Evolutionary conservation across 2,329 filamentous ascomycete species (phyloP).

Genomic region (Verticillium isaacii): DNA sequence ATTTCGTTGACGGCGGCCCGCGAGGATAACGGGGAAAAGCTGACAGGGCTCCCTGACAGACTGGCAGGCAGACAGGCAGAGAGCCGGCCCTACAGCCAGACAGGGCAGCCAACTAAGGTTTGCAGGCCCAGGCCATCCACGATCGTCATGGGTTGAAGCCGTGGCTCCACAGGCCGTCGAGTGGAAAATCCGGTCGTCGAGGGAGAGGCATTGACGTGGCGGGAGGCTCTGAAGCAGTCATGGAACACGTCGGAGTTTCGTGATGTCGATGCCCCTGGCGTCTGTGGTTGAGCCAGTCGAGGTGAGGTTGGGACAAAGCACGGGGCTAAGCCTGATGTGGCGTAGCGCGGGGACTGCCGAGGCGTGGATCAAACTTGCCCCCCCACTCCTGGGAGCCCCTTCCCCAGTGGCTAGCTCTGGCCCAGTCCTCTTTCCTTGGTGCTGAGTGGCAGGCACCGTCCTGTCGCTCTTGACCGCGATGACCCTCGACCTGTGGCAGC

Average conservation of each 20-base stretch:
- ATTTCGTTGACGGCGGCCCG: neutral
- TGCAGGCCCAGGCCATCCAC: slow-evolving; percentile 2
- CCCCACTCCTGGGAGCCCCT: neutral
- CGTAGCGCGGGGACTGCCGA: slow-evolving; percentile 5
- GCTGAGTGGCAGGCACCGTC: no score
- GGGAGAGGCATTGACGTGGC: slow-evolving; percentile 16
- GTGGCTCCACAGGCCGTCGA: slow-evolving; percentile 1
- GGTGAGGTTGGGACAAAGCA: slow-evolving; percentile 6
- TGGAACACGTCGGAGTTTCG: slow-evolving; percentile 44
- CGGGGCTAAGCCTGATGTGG: neutral
- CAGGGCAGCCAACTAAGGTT: neutral
- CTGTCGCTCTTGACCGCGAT: no score
- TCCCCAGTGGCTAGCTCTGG: neutral
- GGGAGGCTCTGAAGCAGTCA: slow-evolving; percentile 37
- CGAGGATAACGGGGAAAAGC: neutral
- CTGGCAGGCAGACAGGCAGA: no score
- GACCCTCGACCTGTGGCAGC: neutral
- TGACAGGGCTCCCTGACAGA: neutral
- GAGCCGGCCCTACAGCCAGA: neutral
- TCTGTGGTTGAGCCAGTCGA: slow-evolving; percentile 3
- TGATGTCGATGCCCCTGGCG: slow-evolving; percentile 2
- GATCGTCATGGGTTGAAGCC: neutral
- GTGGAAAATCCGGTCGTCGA: slow-evolving; percentile 6
- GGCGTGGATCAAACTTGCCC: slow-evolving; percentile 11
- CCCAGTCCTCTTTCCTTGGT: no score